phyloP scores from a whole-genome alignment of 2,329 filamentous ascomycete genomes.

The Clathrospora elynae region DNA sequence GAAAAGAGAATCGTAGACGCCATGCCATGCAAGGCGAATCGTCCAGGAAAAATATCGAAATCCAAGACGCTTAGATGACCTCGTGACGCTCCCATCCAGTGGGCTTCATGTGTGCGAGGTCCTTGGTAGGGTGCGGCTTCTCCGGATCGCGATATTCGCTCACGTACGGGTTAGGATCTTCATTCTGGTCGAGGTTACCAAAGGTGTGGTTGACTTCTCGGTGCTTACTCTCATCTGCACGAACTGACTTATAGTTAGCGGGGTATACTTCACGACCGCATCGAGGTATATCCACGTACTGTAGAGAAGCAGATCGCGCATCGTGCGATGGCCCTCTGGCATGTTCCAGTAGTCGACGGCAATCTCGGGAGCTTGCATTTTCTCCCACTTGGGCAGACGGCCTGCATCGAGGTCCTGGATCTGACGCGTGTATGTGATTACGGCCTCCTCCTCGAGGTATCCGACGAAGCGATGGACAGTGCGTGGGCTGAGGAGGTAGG shows the following conservation, averaged over 20 bases:
- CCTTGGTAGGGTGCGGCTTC: constrained; percentile 71
- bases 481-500: constrained; percentile 83
- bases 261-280: constrained; percentile 1
- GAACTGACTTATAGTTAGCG: constrained; percentile 29
- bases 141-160: constrained; percentile 75
- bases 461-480: constrained; percentile 95
- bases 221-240: constrained; percentile 59
- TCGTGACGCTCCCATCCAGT: constrained; percentile 84
- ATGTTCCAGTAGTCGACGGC: constrained; percentile 93
- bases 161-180: constrained; percentile 92
- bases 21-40: constrained; percentile 1
- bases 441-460: constrained; percentile 96
- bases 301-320: constrained; percentile 86
- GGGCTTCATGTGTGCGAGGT: constrained; percentile 66
- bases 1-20: constrained; percentile 2
- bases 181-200: constrained; percentile 80
- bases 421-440: constrained; percentile 90
- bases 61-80: constrained; percentile 30
- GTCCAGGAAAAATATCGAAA: background rate
- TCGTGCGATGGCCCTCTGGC: constrained; percentile 78
- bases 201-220: constrained; percentile 96
- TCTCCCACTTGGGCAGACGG: constrained; percentile 79
- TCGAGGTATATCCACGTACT: constrained; percentile 62
- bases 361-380: constrained; percentile 81
- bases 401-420: constrained; percentile 86